Conservation (phyloP, 768 basidiomycete genomes). For the Epithele typhae region DNA sequence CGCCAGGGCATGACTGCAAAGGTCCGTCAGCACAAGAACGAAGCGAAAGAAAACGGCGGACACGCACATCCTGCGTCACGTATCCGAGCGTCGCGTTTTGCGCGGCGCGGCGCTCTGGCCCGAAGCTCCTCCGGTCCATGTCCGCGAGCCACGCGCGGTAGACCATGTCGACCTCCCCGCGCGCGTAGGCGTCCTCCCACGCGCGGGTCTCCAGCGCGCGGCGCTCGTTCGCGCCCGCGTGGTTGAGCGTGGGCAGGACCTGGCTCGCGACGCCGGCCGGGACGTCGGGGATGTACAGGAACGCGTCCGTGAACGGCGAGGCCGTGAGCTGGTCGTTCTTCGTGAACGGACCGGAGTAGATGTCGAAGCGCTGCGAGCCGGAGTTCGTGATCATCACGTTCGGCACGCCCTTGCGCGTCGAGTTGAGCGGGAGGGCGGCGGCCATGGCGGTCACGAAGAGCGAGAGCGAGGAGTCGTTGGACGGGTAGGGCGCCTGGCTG, state of each 20-base stretch:
- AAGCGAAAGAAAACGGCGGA: constrained; percentile 27
- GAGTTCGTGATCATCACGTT: constrained; percentile 64
- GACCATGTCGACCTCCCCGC: constrained; percentile 46
- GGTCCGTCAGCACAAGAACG: constrained; percentile 36
- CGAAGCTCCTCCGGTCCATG: constrained; percentile 40
- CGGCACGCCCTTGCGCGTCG: constrained; percentile 53
- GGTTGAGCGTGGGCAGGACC: constrained; percentile 52
- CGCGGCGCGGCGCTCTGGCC: constrained; percentile 38
- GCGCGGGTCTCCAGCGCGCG: constrained; percentile 31
- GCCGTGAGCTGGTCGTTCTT: constrained; percentile 78
- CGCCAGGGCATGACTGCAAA: constrained; percentile 59
- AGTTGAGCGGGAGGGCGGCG: constrained; percentile 54
- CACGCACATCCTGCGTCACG: constrained; percentile 63
- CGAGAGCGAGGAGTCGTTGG: constrained; percentile 54
- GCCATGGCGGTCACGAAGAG: constrained; percentile 59
- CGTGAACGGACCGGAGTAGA: constrained; percentile 68
- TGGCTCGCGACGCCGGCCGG: constrained; percentile 44
- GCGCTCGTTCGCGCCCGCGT: constrained; percentile 34
- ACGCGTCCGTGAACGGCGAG: constrained; percentile 63
- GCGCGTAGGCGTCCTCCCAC: constrained; percentile 38
- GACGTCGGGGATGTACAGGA: constrained; percentile 60
- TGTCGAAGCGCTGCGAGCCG: constrained; percentile 60
- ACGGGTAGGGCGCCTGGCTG: constrained; percentile 56
- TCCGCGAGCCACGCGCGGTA: constrained; percentile 56
- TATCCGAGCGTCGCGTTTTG: constrained; percentile 65